Conservation (phyloP, 441 rosid genomes). For the Lepidium campestre region DNA sequence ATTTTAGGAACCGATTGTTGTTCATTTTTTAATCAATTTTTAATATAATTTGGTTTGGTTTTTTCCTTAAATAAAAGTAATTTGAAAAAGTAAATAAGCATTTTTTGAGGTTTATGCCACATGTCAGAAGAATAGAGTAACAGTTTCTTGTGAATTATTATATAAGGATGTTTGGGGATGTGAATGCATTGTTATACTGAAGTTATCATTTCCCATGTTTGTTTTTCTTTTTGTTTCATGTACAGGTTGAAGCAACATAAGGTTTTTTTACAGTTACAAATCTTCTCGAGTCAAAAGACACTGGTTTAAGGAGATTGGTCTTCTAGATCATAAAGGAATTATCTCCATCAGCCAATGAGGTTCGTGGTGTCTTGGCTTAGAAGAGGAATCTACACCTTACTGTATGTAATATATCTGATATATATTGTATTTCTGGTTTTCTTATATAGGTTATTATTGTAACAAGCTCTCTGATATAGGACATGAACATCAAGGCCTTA, state of each 20-base stretch:
- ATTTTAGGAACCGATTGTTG: no score
- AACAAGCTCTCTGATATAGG: constrained; percentile 98
- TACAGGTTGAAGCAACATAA: constrained; percentile 84
- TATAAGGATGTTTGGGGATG: no score
- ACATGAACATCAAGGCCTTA: constrained; percentile 98
- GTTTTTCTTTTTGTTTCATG: background rate
- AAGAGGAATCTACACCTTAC: background rate
- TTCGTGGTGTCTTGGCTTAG: constrained; percentile 4
- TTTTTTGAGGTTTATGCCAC: no score
- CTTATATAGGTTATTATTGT: constrained; percentile 83
- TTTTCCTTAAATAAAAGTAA: no score
- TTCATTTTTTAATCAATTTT: no score
- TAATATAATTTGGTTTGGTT: no score
- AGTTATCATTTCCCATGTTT: background rate
- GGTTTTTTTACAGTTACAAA: constrained; percentile 95
- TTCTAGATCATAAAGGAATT: constrained; percentile 95
- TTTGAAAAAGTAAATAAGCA: no score
- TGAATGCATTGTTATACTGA: no score
- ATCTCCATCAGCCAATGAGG: constrained; percentile 98
- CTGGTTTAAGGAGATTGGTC: constrained; percentile 96
- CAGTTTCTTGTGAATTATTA: no score
- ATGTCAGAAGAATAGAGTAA: no score
- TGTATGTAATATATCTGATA: background rate
- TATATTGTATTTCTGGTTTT: background rate
- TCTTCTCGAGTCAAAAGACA: constrained; percentile 90